Evolutionary conservation across 148 eudicot species (phyloP), one percentile per base, ranked within the genome.

Genomic region (Cornus controversa): DNA sequence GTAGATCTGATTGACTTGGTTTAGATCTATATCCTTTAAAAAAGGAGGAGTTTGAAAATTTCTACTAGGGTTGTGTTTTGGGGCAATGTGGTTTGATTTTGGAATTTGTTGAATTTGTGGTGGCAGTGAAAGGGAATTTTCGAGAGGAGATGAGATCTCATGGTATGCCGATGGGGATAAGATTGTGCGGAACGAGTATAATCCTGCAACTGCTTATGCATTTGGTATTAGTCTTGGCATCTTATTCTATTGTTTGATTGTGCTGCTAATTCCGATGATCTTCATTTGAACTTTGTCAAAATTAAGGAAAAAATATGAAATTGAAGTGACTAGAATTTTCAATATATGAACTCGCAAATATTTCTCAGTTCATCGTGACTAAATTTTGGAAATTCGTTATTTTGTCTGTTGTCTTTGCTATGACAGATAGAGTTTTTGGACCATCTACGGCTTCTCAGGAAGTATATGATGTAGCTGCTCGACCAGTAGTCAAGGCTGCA

Each of bases 141-240:
- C 89, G 76, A 85, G 83, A 66, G 98, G 99, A 47, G 99, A 96
- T 62, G 99, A 93, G 85, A 80, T 85, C 71, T 87, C 99, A 23
- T 96, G 99, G 99, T 91, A 91, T 78, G 87, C 99, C 0, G 99
- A 96, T 75, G 99, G 97, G 0, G 98, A 93, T 82, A 93, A 88
- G 80, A 77, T 83, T 62, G 98, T 93, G 71, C 91, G 99, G 2
- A 88, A 90, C 82, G 98, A 96, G 89, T 91, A 85, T 70, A 96
- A 89, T 90, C 92, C 88, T 0, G 91, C 90, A 20, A 89, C 93
- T 20, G 89, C 94, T 70, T 96, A 96, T 83, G 99, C 91, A 47
- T 96, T 91, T 74, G 98, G 99, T 93, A 83, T 31, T 16, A n/a
- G 79, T 66, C 71, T 70, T 28, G 23, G 10, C 54, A n/a, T 24